Conservation (phyloP, 148 eudicot species). For the Spergularia bocconei region DNA sequence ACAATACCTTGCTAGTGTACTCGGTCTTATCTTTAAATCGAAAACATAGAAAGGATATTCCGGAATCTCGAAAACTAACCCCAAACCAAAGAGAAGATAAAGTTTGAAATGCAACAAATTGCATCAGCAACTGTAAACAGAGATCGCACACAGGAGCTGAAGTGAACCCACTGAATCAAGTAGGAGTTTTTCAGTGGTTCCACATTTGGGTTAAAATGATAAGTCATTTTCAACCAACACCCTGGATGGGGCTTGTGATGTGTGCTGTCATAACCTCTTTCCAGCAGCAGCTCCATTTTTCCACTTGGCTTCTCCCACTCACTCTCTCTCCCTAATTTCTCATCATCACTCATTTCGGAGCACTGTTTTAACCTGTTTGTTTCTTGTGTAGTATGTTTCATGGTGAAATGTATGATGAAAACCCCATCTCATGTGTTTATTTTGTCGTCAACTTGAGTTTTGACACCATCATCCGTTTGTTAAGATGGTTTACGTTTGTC, state of each 20-base stretch:
- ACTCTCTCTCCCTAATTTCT: not conserved
- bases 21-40: too few relatives aligned
- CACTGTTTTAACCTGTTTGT: too few relatives aligned
- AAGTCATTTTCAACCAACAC: slow-evolving; percentile 19
- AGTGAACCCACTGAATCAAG: not conserved
- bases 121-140: not conserved
- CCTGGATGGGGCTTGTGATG: slow-evolving; percentile 18
- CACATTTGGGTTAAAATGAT: not conserved
- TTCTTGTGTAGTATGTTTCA: too few relatives aligned
- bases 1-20: too few relatives aligned
- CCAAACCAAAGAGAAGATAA: not conserved
- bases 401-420: too few relatives aligned
- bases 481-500: too few relatives aligned
- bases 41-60: too few relatives aligned
- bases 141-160: not conserved
- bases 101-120: not conserved
- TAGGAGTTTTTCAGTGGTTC: not conserved
- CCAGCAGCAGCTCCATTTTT: not conserved
- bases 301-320: not conserved
- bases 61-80: too few relatives aligned
- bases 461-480: too few relatives aligned
- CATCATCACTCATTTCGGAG: too few relatives aligned
- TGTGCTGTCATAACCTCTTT: slow-evolving; percentile 12
- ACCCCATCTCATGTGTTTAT: too few relatives aligned
- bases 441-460: too few relatives aligned